These are phyloP conservation scores for Salix udensis DNA, from an alignment of 345 rosid genomes.

Conservation along the genomic window DNA sequence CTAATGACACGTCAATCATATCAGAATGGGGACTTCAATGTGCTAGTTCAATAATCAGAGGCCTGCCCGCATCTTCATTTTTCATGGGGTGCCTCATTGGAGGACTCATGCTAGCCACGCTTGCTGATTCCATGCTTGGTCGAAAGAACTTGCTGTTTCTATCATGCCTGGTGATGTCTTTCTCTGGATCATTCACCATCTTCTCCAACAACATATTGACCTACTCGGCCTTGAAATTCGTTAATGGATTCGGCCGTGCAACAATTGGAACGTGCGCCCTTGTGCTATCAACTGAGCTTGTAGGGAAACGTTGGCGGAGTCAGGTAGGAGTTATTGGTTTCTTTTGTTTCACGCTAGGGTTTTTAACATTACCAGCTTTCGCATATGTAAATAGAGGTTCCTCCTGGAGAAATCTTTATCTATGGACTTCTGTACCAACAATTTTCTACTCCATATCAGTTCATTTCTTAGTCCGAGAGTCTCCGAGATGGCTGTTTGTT, in stretches of 20 bases:
- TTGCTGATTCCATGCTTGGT: constrained; percentile 57
- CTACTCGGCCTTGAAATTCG: constrained; percentile 38
- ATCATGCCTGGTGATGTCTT: constrained; percentile 41
- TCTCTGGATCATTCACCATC: constrained; percentile 32
- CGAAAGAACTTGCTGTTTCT: constrained; percentile 53
- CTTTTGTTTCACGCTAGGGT: constrained; percentile 42
- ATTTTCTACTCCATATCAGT: constrained; percentile 27
- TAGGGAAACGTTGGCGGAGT: constrained; percentile 49
- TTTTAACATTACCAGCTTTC: constrained; percentile 41
- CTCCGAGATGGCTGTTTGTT: constrained; percentile 56
- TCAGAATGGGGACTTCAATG: constrained; percentile 59
- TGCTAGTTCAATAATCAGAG: constrained; percentile 38
- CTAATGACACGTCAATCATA: constrained; percentile 33
- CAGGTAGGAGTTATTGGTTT: constrained; percentile 41
- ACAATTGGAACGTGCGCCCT: constrained; percentile 47
- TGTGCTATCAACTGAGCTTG: constrained; percentile 46
- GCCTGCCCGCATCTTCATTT: constrained; percentile 60
- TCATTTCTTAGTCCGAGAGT: constrained; percentile 39
- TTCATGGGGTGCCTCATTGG: constrained; percentile 57
- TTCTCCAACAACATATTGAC: constrained; percentile 46
- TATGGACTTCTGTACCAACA: constrained; percentile 50
- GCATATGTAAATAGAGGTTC: constrained; percentile 38
- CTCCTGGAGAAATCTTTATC: constrained; percentile 43
- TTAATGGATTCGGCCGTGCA: constrained; percentile 45
- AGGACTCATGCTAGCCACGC: constrained; percentile 41